A percentile compares a stretch with the other conserved stretches of the same genome.
Conservation (phyloP, 2,329 filamentous ascomycete species). For the Aschersonia sp. region DNA sequence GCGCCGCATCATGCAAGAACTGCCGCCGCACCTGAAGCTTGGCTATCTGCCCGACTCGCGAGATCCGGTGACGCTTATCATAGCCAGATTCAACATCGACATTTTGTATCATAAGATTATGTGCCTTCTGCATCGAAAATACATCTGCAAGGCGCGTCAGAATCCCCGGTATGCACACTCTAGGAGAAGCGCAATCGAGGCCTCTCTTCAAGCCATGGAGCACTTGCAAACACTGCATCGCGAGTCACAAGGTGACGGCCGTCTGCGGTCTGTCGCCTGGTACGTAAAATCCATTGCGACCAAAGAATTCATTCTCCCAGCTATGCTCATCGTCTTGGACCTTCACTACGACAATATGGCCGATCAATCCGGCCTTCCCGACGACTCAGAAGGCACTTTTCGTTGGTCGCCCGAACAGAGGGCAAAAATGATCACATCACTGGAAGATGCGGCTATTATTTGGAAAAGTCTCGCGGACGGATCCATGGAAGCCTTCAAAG, state of each 20-base stretch:
- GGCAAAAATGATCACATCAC: constrained; percentile 58
- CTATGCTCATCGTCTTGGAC: constrained; percentile 73
- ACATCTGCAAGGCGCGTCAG: constrained; percentile 61
- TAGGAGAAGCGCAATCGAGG: constrained; percentile 69
- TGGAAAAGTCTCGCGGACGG: constrained; percentile 66
- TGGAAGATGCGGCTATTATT: constrained; percentile 61
- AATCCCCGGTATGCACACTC: constrained; percentile 77
- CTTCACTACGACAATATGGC: constrained; percentile 54
- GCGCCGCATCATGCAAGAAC: constrained; percentile 44
- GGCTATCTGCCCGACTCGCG: constrained; percentile 59
- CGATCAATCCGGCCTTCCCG: constrained; percentile 21
- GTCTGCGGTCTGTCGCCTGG: constrained; percentile 60
- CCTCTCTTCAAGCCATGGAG: constrained; percentile 65
- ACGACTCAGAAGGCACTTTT: constrained; percentile 28
- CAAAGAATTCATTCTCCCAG: constrained; percentile 74
- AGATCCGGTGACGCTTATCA: constrained; percentile 72
- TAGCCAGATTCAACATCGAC: constrained; percentile 73
- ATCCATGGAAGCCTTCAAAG: constrained; percentile 85
- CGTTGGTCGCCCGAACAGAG: constrained; percentile 47
- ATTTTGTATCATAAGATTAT: constrained; percentile 80
- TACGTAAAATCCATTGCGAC: constrained; percentile 67
- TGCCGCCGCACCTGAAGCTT: constrained; percentile 69
- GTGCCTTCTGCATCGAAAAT: constrained; percentile 79
- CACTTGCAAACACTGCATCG: constrained; percentile 63
- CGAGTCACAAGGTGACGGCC: constrained; percentile 58